phyloP scores from a whole-genome alignment of 176 grass and related monocot species.

The Pontederia crassipes region DNA sequence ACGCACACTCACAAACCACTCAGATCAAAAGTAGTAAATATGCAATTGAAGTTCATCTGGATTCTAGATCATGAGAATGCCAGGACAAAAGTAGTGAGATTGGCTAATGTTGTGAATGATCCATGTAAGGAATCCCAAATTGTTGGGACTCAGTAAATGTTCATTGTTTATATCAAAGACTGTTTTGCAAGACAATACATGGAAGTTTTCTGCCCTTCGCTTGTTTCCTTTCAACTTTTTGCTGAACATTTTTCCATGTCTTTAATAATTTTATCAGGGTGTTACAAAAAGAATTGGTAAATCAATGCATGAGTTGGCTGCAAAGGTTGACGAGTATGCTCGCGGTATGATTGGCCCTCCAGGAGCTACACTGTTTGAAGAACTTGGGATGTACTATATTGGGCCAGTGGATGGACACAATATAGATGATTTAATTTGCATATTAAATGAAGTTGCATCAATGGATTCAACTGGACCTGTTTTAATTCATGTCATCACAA shows the following conservation, averaged over 20 bases:
- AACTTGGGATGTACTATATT: slow-evolving; percentile 78
- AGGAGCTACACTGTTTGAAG: slow-evolving; percentile 76
- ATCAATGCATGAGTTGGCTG: slow-evolving; percentile 65
- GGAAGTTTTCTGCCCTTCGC: not conserved
- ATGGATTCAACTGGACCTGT: slow-evolving; percentile 64
- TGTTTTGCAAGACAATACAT: too few relatives aligned
- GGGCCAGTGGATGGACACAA: slow-evolving; percentile 67
- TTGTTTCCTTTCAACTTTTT: not conserved
- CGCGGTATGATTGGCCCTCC: slow-evolving; percentile 69
- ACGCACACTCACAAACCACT: too few relatives aligned
- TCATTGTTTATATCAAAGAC: too few relatives aligned
- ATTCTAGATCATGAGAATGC: too few relatives aligned
- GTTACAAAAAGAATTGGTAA: slow-evolving; percentile 74
- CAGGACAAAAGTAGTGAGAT: too few relatives aligned
- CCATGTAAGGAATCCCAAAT: too few relatives aligned
- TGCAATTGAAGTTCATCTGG: too few relatives aligned
- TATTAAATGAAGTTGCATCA: slow-evolving; percentile 56
- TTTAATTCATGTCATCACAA: slow-evolving; percentile 56
- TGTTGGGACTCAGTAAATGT: too few relatives aligned
- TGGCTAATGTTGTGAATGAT: too few relatives aligned
- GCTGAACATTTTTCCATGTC: not conserved
- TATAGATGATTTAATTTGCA: slow-evolving; percentile 73
- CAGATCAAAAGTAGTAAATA: too few relatives aligned
- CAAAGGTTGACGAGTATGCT: slow-evolving; percentile 73
- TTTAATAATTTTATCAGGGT: slow-evolving; percentile 29